Conservation (phyloP, 768 basidiomycete genomes). For the Aureoboletus auriporus region DNA sequence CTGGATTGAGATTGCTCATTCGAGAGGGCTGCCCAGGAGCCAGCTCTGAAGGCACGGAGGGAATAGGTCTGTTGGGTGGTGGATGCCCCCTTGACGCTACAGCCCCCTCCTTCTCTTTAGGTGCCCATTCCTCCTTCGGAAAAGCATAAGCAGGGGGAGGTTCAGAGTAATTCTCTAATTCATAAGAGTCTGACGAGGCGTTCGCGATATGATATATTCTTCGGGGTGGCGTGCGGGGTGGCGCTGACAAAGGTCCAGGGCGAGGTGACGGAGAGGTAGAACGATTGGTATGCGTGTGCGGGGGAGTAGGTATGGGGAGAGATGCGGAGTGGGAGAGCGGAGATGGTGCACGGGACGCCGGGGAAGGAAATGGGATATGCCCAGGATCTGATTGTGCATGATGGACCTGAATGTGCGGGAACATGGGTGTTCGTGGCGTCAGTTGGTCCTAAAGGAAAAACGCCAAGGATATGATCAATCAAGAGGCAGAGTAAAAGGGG, state of each 20-base stretch:
- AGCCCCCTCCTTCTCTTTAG: constrained; percentile 16
- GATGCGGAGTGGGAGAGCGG: constrained; percentile 24
- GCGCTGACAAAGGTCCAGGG: constrained; percentile 3
- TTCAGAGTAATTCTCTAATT: constrained; percentile 25
- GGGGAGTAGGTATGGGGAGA: constrained; percentile 14
- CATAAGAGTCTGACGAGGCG: constrained; percentile 24
- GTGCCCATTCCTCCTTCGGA: constrained; percentile 4
- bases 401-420: constrained; percentile 25
- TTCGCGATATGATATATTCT: constrained; percentile 43
- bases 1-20: background rate
- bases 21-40: constrained; percentile 7
- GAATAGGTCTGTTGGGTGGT: constrained; percentile 18
- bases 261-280: constrained; percentile 6
- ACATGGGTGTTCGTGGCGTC: constrained; percentile 15
- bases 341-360: constrained; percentile 14
- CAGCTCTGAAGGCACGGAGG: constrained; percentile 9
- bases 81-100: background rate
- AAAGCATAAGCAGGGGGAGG: constrained; percentile 48
- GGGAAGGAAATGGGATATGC: constrained; percentile 5
- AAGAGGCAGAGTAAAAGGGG: background rate
- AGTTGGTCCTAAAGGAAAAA: constrained; percentile 8
- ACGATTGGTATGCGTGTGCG: constrained; percentile 5
- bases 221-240: constrained; percentile 35
- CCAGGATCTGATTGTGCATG: constrained; percentile 18
- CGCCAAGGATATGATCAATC: background rate